Evolutionary conservation across 2,329 filamentous ascomycete genomes (phyloP).

Genomic region (Aulographum hederae): DNA sequence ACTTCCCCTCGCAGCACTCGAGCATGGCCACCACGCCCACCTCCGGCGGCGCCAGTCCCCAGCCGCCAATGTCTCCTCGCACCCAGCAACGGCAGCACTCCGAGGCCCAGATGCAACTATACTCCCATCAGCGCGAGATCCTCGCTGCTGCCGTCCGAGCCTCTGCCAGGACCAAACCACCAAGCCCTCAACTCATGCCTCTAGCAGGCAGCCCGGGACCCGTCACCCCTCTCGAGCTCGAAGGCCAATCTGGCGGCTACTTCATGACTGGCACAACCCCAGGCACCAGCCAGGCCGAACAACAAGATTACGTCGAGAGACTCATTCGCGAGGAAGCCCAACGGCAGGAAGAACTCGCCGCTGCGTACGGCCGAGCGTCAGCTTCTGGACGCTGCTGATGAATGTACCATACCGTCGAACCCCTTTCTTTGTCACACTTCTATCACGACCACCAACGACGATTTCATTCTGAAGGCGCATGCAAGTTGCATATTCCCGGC

Average conservation of each 20-base stretch:
- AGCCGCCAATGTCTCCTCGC: constrained; percentile 24
- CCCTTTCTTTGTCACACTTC: too few species aligned
- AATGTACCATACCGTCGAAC: too few species aligned
- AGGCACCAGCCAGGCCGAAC: constrained; percentile 6
- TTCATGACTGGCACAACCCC: constrained; percentile 21
- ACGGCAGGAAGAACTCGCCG: constrained; percentile 13
- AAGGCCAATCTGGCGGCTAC: constrained; percentile 23
- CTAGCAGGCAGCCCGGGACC: constrained; percentile 29
- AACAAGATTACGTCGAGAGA: constrained; percentile 26
- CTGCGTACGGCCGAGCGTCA: not conserved
- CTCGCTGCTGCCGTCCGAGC: constrained; percentile 10
- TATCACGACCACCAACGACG: too few species aligned
- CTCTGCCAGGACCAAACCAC: constrained; percentile 8
- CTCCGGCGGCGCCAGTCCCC: constrained; percentile 20
- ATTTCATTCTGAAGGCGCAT: too few species aligned
- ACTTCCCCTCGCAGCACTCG: constrained; percentile 24
- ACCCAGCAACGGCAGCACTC: constrained; percentile 24
- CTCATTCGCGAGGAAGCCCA: constrained; percentile 26
- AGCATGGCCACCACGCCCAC: constrained; percentile 18
- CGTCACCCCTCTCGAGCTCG: constrained; percentile 33
- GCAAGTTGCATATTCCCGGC: too few species aligned
- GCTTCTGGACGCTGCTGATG: too few species aligned
- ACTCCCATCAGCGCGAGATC: constrained; percentile 28
- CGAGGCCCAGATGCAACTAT: constrained; percentile 30
- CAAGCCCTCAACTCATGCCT: constrained; percentile 24